Evolutionary conservation across 495 filamentous ascomycete species (phyloP).

Genomic region (Penicillium riverlandense): DNA sequence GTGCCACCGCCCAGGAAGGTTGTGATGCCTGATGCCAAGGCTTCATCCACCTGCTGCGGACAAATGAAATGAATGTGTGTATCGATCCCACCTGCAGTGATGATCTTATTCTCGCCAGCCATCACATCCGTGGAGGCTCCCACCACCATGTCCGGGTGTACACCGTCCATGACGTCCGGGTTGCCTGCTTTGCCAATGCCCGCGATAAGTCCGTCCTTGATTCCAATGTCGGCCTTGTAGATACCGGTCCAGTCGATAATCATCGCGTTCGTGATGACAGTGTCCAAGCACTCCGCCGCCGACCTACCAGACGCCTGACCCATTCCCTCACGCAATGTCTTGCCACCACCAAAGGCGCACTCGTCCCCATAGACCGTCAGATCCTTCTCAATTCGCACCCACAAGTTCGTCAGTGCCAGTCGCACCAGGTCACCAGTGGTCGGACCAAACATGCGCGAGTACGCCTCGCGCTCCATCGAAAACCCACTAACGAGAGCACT

Average conservation of each 20-base stretch:
- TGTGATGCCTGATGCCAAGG: constrained; percentile 81
- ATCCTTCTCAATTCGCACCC: constrained; percentile 90
- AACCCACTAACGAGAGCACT: constrained; percentile 46
- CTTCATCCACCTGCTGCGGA: constrained; percentile 86
- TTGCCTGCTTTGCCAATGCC: constrained; percentile 96
- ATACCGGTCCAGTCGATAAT: constrained; percentile 91
- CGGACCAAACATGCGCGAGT: constrained; percentile 86
- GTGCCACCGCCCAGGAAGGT: constrained; percentile 90
- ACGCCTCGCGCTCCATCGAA: constrained; percentile 70
- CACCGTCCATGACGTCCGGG: constrained; percentile 91
- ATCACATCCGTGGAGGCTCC: constrained; percentile 94
- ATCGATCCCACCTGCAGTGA: constrained; percentile 90
- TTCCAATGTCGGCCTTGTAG: constrained; percentile 94
- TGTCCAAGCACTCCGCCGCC: constrained; percentile 68
- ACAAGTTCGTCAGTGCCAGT: constrained; percentile 79
- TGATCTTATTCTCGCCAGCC: constrained; percentile 85
- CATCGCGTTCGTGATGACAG: constrained; percentile 87
- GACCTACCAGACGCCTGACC: constrained; percentile 76
- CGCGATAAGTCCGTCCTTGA: constrained; percentile 81
- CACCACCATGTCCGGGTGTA: constrained; percentile 70
- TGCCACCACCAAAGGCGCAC: constrained; percentile 92
- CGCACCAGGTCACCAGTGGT: constrained; percentile 80
- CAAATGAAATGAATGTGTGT: constrained; percentile 96
- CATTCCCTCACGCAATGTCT: constrained; percentile 94
- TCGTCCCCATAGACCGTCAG: constrained; percentile 83